A percentile compares a stretch with the other conserved stretches of the same genome.
Conservation (phyloP, 495 filamentous ascomycete species). For the Clavariopsis aquatica region DNA sequence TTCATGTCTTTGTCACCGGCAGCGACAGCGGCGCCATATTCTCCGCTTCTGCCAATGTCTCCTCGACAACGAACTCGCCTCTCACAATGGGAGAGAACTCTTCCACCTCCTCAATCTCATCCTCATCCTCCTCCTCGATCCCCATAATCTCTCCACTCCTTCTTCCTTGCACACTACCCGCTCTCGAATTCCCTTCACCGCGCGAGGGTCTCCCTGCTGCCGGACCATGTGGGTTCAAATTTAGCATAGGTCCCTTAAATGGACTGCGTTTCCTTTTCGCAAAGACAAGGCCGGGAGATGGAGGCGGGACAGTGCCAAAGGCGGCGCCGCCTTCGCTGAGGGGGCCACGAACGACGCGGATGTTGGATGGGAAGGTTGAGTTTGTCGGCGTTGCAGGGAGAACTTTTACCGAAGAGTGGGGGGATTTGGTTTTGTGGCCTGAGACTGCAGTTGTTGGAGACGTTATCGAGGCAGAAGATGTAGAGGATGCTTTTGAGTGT, state of each 20-base stretch:
- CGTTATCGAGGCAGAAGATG: conserved; percentile 73
- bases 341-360: conserved; percentile 69
- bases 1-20: not conserved
- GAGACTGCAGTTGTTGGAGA: conserved; percentile 58
- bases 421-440: conserved; percentile 58
- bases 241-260: conserved; percentile 83
- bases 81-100: conserved; percentile 42
- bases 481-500: conserved; percentile 92
- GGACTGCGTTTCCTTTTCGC: conserved; percentile 85
- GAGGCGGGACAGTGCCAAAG: conserved; percentile 50
- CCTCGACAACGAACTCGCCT: conserved; percentile 33
- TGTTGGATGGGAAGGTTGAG: conserved; percentile 78
- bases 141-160: conserved; percentile 76
- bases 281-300: conserved; percentile 70
- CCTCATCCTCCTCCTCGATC: conserved; percentile 76
- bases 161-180: conserved; percentile 56
- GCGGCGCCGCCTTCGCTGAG: conserved; percentile 40
- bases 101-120: conserved; percentile 47
- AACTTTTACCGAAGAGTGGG: conserved; percentile 82
- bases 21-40: not conserved
- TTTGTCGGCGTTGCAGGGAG: conserved; percentile 86
- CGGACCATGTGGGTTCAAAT: conserved; percentile 46
- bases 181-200: conserved; percentile 48
- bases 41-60: not conserved
- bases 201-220: conserved; percentile 33